Evolutionary conservation across 768 basidiomycete species (phyloP).

Genomic region (Psilocybe sp.): DNA sequence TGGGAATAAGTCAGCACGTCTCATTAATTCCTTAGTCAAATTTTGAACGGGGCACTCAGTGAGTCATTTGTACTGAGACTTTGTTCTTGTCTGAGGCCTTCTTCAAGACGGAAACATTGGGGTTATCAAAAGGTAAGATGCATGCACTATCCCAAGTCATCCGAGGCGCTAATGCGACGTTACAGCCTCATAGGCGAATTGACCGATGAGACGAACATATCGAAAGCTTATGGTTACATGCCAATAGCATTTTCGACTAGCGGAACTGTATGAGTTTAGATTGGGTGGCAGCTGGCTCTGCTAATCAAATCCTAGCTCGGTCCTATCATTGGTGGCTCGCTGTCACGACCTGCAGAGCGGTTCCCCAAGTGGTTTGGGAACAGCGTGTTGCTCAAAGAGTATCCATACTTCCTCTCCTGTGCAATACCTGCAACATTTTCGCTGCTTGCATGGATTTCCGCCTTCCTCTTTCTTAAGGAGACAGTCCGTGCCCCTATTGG

Average conservation of each 20-base stretch:
- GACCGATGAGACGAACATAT: constrained; percentile 67
- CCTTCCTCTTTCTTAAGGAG: constrained; percentile 55
- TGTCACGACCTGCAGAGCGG: constrained; percentile 53
- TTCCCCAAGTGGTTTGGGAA: constrained; percentile 47
- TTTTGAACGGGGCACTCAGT: constrained; percentile 70
- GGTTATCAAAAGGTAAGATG: constrained; percentile 54
- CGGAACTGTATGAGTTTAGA: constrained; percentile 28
- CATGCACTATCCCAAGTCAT: constrained; percentile 5
- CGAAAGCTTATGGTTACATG: constrained; percentile 65
- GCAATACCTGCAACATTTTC: constrained; percentile 64
- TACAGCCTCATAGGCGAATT: constrained; percentile 68
- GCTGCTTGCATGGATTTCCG: constrained; percentile 48
- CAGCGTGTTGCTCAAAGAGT: constrained; percentile 45
- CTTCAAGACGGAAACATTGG: constrained; percentile 56
- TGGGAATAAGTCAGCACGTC: background rate
- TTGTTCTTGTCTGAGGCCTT: constrained; percentile 3
- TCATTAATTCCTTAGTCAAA: constrained; percentile 41
- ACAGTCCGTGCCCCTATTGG: constrained; percentile 26
- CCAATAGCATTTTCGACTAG: constrained; percentile 50
- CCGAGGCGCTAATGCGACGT: background rate
- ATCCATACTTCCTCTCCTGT: constrained; percentile 70
- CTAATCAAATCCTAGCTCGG: constrained; percentile 30
- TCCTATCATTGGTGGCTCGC: constrained; percentile 56
- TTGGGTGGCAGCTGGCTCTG: background rate
- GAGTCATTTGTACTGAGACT: constrained; percentile 19